phyloP scores from a whole-genome alignment of 805 yeast genomes.

The Candida multigemmis region DNA sequence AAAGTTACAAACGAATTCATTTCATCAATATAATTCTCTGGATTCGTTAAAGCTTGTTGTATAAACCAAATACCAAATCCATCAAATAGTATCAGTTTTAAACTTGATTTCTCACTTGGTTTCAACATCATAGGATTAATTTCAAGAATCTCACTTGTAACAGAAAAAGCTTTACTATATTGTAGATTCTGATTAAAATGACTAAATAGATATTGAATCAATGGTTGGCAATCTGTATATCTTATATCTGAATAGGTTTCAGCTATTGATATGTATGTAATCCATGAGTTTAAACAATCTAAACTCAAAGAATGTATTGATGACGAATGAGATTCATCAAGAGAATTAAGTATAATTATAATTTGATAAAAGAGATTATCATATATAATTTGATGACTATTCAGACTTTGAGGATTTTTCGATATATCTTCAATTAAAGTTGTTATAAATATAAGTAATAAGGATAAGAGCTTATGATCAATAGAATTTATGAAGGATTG shows the following conservation, averaged over 20 bases:
- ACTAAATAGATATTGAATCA: constrained; percentile 13
- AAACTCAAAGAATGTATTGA: no score
- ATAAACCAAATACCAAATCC: constrained; percentile 38
- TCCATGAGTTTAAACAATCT: constrained; percentile 26
- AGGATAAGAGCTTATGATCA: no score
- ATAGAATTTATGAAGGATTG: constrained; percentile 1
- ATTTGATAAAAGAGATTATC: constrained; percentile 18
- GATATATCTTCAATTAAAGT: constrained; percentile 44
- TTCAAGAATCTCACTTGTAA: constrained; percentile 38
- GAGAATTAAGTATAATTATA: constrained; percentile 8
- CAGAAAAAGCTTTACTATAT: constrained; percentile 15
- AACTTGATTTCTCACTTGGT: constrained; percentile 5
- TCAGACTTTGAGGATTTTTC: constrained; percentile 19
- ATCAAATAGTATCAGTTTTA: constrained; percentile 31
- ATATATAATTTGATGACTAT: constrained; percentile 31
- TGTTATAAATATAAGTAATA: constrained; percentile 27
- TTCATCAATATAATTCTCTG: constrained; percentile 20
- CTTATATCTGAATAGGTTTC: constrained; percentile 23
- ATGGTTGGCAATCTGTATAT: constrained; percentile 16
- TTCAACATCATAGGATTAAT: constrained; percentile 33
- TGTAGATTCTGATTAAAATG: constrained; percentile 5
- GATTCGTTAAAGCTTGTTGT: constrained; percentile 16
- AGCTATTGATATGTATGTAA: constrained; percentile 25
- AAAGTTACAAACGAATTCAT: constrained; percentile 36
- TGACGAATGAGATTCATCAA: no score